Percentiles rank a stretch among this genome's conserved stretches.
These are phyloP conservation scores for Globisporangium perplexum DNA, from an alignment of 352 stramenopile genomes.

Conservation along the genomic window DNA sequence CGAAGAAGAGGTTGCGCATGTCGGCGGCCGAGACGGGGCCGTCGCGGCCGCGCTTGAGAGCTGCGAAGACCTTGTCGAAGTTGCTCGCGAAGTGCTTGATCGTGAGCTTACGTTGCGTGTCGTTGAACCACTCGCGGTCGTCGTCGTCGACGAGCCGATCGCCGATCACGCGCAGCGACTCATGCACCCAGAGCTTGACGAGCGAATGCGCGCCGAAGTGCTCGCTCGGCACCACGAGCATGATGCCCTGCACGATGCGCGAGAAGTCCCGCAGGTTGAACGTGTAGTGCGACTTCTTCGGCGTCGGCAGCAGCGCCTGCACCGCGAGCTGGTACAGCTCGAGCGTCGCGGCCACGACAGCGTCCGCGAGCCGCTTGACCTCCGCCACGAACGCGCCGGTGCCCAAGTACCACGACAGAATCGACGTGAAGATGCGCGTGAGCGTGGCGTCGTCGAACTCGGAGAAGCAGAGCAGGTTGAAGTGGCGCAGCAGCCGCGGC, in stretches of 20 bases:
- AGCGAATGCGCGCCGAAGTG: slow-evolving; percentile 76
- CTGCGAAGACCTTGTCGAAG: slow-evolving; percentile 86
- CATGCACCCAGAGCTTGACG: slow-evolving; percentile 92
- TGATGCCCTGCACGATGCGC: slow-evolving; percentile 91
- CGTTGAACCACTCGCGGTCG: slow-evolving; percentile 91
- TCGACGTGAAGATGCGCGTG: slow-evolving; percentile 90
- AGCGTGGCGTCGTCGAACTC: slow-evolving; percentile 93
- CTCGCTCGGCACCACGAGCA: slow-evolving; percentile 85
- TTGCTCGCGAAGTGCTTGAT: slow-evolving; percentile 85
- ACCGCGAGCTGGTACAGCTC: slow-evolving; percentile 88
- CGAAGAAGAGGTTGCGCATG: slow-evolving; percentile 92
- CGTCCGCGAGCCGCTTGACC: slow-evolving; percentile 65
- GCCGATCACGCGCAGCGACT: slow-evolving; percentile 93
- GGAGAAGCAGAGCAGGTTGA: slow-evolving; percentile 92
- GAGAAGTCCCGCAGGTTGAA: slow-evolving; percentile 95
- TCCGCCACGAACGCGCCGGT: slow-evolving; percentile 57
- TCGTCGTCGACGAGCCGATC: slow-evolving; percentile 91
- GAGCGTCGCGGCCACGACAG: slow-evolving; percentile 88
- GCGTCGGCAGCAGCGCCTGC: slow-evolving; percentile 86
- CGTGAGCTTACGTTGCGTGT: slow-evolving; percentile 83
- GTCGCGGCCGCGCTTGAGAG: slow-evolving; percentile 65
- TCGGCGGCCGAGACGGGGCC: slow-evolving; percentile 67
- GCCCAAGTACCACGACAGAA: slow-evolving; percentile 84
- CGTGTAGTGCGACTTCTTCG: slow-evolving; percentile 94
- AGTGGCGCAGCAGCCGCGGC: slow-evolving; percentile 88